Conservation (phyloP, 805 yeast species). For the Candida boleticola region DNA sequence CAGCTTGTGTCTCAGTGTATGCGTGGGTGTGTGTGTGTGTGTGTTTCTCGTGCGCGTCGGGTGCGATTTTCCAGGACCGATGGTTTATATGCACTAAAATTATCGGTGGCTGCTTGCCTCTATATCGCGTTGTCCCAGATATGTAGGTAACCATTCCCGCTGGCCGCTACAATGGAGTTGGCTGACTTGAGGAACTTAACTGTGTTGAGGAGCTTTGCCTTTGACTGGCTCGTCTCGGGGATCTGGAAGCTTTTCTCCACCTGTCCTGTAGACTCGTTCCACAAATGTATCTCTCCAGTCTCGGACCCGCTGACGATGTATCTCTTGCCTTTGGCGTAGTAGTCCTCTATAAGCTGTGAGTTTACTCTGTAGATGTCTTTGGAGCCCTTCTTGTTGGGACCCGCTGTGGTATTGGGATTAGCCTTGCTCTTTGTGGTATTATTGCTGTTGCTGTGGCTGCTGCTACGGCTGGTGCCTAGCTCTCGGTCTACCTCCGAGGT, state of each 20-base stretch:
- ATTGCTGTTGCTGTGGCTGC: too few species aligned
- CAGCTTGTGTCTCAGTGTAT: not conserved
- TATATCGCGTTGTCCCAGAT: conserved; percentile 22
- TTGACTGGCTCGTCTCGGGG: not conserved
- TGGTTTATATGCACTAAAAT: not conserved
- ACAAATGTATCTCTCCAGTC: conserved; percentile 16
- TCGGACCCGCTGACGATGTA: conserved; percentile 18
- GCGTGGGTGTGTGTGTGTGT: not conserved
- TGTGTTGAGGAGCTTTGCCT: conserved; percentile 4
- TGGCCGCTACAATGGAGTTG: conserved; percentile 16
- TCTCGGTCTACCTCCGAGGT: not conserved
- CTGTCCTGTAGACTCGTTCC: conserved; percentile 6
- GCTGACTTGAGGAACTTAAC: conserved; percentile 7
- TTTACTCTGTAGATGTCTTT: conserved; percentile 9
- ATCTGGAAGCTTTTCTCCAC: not conserved
- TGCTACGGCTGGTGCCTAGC: conserved; percentile 1
- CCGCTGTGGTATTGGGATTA: not conserved
- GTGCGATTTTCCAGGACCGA: not conserved
- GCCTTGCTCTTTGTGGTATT: not conserved
- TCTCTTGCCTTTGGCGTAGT: not conserved
- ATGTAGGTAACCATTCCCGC: conserved; percentile 19
- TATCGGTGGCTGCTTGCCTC: not conserved
- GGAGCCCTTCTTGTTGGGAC: not conserved
- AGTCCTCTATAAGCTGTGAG: conserved; percentile 9
- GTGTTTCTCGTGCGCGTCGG: not conserved